Base-by-base conservation (phyloP, 805 yeast genomes). In the Candida nemodendra region DNA sequence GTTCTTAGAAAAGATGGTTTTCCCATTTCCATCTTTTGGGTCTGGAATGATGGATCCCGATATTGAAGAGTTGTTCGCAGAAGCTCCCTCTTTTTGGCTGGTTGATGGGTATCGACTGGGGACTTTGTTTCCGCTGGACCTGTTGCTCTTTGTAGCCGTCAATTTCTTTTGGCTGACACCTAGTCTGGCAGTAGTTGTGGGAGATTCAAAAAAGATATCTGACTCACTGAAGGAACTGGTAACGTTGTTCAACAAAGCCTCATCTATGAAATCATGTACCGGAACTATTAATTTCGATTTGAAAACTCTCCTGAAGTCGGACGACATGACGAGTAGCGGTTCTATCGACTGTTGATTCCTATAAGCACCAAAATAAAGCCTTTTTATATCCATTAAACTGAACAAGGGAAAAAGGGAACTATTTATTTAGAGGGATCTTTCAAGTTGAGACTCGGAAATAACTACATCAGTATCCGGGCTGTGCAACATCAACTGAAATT, bases 211-310 rank as follows among this genome's bases (percentile, higher is more conserved):
- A 9, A 41, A 9, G 32, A 41, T 18, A 14, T 47, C 50, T 3
- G 52, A 40, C 26, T 45, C 54, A 30, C 39, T 47, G 27, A 41
- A 42, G 5, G 49, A 44, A 36, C 51, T 44, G 5, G 42, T 35
- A 6, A 34, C 37, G 41, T 41, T 35, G 26, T 30, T 42, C 11
- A 41, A n/a, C 9, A 44, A 27, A 4, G 17, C 35, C 5, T 49
- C 50, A 8, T 38, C 38, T 8, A 38, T 36, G 15, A 9, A 12
- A 11, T 45, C 43, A 27, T 39, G 41, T 3, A 45, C 45, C 5
- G 54, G 48, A 13, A 50, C 33, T n/a, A 41, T 7, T 3, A 42
- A 34, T 15, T 27, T 31, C 2, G 54, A 50, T 26, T 44, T 27
- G 37, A 50, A 50, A 2, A 50, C 39, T 23, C 36, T 43, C 14